These are phyloP conservation scores for Talaromyces sp. DNA, from an alignment of 2,329 filamentous ascomycete genomes.

Conservation along the genomic window DNA sequence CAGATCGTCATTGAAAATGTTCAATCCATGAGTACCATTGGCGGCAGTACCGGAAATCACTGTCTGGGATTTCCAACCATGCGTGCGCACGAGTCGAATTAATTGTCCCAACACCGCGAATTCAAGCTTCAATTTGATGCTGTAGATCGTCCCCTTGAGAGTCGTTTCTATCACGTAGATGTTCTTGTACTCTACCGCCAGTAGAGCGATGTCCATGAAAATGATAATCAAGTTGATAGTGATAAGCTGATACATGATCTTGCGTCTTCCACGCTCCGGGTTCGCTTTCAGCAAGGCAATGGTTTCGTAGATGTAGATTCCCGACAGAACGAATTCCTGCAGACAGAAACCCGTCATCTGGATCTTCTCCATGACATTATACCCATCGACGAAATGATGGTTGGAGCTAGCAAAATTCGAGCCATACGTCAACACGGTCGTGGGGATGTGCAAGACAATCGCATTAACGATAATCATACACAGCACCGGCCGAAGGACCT, in stretches of 20 bases:
- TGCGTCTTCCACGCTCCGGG: constrained; percentile 37
- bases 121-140: constrained; percentile 48
- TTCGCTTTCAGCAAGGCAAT: constrained; percentile 47
- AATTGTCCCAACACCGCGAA: constrained; percentile 46
- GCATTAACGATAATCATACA: constrained; percentile 45
- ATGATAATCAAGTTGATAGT: constrained; percentile 47
- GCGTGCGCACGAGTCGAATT: constrained; percentile 37
- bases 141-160: constrained; percentile 45
- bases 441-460: constrained; percentile 42
- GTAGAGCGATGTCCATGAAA: constrained; percentile 41
- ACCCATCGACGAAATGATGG: constrained; percentile 30
- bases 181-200: constrained; percentile 41
- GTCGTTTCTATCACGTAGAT: constrained; percentile 45
- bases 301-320: constrained; percentile 52
- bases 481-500: constrained; percentile 38
- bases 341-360: constrained; percentile 54
- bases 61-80: constrained; percentile 36
- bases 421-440: constrained; percentile 43
- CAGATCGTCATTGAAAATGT: constrained; percentile 16
- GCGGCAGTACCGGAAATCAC: constrained; percentile 18
- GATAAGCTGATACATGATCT: constrained; percentile 47
- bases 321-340: constrained; percentile 52
- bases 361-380: constrained; percentile 50
- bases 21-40: background rate
- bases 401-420: constrained; percentile 30